Evolutionary conservation across 139 green algal genomes (phyloP).

Genomic region (Monoraphidium neglectum): DNA sequence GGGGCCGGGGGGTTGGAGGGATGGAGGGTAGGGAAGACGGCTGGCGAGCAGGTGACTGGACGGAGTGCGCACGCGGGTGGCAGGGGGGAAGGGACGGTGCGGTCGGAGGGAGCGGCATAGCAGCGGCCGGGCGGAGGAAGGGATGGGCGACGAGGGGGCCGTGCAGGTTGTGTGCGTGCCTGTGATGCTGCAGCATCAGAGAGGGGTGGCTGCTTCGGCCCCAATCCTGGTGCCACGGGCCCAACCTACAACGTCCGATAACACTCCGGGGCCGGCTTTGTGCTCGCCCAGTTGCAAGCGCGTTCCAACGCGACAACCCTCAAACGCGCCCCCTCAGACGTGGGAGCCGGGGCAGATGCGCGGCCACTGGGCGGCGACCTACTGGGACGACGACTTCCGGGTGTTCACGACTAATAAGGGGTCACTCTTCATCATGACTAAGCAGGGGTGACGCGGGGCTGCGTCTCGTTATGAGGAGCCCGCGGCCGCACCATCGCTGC

Average conservation of each 20-base stretch:
- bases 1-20: not conserved
- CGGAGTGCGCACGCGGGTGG: too few relatives aligned
- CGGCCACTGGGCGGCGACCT: constrained; percentile 34
- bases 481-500: too few relatives aligned
- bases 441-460: too few relatives aligned
- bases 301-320: not conserved
- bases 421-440: constrained; percentile 42
- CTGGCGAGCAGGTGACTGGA: too few relatives aligned
- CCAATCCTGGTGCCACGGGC: not conserved
- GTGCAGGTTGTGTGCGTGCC: not conserved
- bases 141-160: too few relatives aligned
- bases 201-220: not conserved
- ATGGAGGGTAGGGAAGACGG: too few relatives aligned
- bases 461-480: too few relatives aligned
- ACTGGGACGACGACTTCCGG: constrained; percentile 31
- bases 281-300: not conserved
- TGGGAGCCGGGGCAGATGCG: constrained; percentile 10
- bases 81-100: too few relatives aligned
- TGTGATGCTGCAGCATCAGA: not conserved
- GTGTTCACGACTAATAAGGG: constrained; percentile 43
- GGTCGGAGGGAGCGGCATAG: too few relatives aligned
- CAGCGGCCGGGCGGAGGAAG: too few relatives aligned
- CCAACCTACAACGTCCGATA: too few relatives aligned
- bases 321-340: constrained; percentile 12
- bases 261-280: not conserved